Evolutionary conservation across 208 protist genomes (phyloP).

Genomic region (Crithidia brevicula): DNA sequence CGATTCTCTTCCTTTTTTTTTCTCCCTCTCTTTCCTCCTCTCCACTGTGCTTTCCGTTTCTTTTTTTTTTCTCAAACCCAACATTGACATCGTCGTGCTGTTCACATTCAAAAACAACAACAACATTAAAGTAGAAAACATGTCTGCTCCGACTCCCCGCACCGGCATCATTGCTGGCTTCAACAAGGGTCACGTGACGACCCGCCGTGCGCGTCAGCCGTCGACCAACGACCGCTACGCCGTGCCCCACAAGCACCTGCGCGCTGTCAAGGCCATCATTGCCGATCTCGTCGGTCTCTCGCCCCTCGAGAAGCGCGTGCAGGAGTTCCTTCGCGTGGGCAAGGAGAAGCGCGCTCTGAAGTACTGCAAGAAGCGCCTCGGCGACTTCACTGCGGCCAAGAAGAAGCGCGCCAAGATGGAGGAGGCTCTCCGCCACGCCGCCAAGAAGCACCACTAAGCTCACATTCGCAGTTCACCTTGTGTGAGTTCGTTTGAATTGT

Average conservation of each 20-base stretch:
- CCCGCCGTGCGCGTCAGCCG: conserved; percentile 80
- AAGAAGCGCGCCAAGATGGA: conserved; percentile 94
- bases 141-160: conserved; percentile 73
- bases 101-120: neutral
- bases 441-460: conserved; percentile 66
- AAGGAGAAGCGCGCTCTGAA: conserved; percentile 96
- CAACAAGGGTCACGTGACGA: conserved; percentile 93
- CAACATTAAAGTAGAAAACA: conserved; percentile 24
- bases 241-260: conserved; percentile 89
- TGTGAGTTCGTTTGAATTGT: no score
- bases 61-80: neutral
- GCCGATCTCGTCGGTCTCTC: conserved; percentile 89
- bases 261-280: conserved; percentile 92
- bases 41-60: conserved; percentile 2
- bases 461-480: neutral
- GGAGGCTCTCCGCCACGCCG: conserved; percentile 85
- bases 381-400: conserved; percentile 89
- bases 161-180: conserved; percentile 93
- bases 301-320: conserved; percentile 92
- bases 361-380: conserved; percentile 95
- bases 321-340: conserved; percentile 94
- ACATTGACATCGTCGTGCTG: no score
- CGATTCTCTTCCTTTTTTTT: conserved; percentile 13
- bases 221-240: conserved; percentile 84
- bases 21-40: conserved; percentile 21